Evolutionary conservation across 2,329 filamentous ascomycete species (phyloP).

Genomic region (Diplodia scrobiculata): DNA sequence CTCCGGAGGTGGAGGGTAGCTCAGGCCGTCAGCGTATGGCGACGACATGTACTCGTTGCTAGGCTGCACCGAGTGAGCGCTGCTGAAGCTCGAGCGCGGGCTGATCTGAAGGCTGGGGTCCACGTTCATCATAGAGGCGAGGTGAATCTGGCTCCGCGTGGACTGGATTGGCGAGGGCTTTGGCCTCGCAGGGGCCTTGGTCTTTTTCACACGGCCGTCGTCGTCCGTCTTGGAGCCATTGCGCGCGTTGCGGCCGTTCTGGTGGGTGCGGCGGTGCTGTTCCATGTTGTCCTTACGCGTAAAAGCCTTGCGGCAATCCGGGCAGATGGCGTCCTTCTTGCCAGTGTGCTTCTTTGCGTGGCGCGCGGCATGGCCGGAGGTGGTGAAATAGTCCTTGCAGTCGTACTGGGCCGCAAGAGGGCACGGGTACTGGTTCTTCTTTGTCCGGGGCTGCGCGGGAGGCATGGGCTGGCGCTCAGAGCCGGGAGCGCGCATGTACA

Average conservation of each 20-base stretch:
- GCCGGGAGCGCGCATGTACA: slow-evolving; percentile 19
- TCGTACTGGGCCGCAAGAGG: slow-evolving; percentile 70
- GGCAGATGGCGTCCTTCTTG: slow-evolving; percentile 72
- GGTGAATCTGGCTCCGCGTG: slow-evolving; percentile 30
- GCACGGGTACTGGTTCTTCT: slow-evolving; percentile 73
- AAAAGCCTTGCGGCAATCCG: slow-evolving; percentile 76
- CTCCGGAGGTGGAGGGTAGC: slow-evolving; percentile 15
- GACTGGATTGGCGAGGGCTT: slow-evolving; percentile 40
- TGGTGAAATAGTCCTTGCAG: slow-evolving; percentile 80
- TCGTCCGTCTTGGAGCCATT: slow-evolving; percentile 34
- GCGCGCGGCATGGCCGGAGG: slow-evolving; percentile 79
- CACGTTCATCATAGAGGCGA: slow-evolving; percentile 34
- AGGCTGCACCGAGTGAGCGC: slow-evolving; percentile 39
- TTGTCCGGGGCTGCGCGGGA: slow-evolving; percentile 48
- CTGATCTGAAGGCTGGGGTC: slow-evolving; percentile 39
- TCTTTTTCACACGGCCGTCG: slow-evolving; percentile 45
- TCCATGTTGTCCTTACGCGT: slow-evolving; percentile 86
- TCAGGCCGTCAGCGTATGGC: slow-evolving; percentile 40
- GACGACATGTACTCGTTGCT: slow-evolving; percentile 36
- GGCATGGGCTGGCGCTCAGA: slow-evolving; percentile 49
- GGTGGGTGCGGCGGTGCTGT: slow-evolving; percentile 77
- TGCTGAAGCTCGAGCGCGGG: slow-evolving; percentile 36
- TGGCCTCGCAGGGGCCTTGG: slow-evolving; percentile 40
- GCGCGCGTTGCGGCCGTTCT: slow-evolving; percentile 51
- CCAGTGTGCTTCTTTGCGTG: slow-evolving; percentile 83